Conservation (phyloP, 495 filamentous ascomycete species). For the Cenococcum geophilum region DNA sequence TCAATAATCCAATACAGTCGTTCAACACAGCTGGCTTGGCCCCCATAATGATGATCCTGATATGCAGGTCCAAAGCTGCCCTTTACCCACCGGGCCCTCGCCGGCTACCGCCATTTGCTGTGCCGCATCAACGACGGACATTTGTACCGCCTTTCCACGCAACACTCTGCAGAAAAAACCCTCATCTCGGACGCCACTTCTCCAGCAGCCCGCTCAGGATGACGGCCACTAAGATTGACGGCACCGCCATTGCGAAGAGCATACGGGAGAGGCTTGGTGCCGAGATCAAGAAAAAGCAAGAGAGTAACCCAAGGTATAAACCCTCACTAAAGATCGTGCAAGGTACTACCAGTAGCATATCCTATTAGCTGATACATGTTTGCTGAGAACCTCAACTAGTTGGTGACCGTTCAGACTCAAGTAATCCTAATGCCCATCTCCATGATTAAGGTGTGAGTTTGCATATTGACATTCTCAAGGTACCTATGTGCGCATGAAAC, state of each 20-base stretch:
- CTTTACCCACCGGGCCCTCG: neutral
- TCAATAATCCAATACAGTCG: neutral
- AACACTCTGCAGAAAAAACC: neutral
- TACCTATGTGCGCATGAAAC: slow-evolving; percentile 99
- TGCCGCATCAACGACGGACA: slow-evolving; percentile 17
- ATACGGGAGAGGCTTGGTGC: slow-evolving; percentile 73
- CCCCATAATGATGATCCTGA: slow-evolving; percentile 4
- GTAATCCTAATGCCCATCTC: slow-evolving; percentile 46
- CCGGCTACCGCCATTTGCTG: neutral
- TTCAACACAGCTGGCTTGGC: slow-evolving; percentile 6
- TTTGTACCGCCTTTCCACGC: slow-evolving; percentile 5
- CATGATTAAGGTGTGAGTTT: neutral
- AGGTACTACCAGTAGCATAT: slow-evolving; percentile 47
- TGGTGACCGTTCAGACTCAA: slow-evolving; percentile 85
- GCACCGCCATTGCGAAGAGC: slow-evolving; percentile 83
- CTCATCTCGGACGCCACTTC: slow-evolving; percentile 34
- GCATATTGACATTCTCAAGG: slow-evolving; percentile 43
- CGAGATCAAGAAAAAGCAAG: slow-evolving; percentile 76
- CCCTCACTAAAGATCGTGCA: slow-evolving; percentile 90
- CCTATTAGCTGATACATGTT: neutral
- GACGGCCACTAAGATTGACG: slow-evolving; percentile 89
- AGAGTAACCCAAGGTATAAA: slow-evolving; percentile 74
- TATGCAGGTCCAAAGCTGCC: neutral
- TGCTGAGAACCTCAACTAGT: slow-evolving; percentile 46
- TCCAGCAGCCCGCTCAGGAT: slow-evolving; percentile 53